phyloP scores from a whole-genome alignment of 2,329 filamentous ascomycete species.

The Pseudopithomyces maydicus region DNA sequence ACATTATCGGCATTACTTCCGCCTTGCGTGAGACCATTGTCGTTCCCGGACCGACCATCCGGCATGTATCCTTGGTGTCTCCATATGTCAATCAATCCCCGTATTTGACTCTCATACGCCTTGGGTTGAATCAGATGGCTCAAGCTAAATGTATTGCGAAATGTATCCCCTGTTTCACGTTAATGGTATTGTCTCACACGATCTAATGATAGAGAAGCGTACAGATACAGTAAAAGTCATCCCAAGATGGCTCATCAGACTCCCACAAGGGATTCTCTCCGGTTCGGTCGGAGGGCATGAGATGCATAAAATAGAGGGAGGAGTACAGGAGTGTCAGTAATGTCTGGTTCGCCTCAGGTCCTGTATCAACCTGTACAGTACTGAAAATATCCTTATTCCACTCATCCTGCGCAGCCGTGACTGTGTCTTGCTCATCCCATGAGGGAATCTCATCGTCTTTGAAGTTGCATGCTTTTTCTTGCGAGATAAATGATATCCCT shows the following conservation, averaged over 20 bases:
- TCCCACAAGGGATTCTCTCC: constrained; percentile 72
- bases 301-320: constrained; percentile 70
- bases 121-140: constrained; percentile 67
- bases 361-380: constrained; percentile 60
- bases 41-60: constrained; percentile 69
- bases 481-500: constrained; percentile 56
- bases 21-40: constrained; percentile 70
- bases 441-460: constrained; percentile 49
- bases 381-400: constrained; percentile 59
- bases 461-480: constrained; percentile 53
- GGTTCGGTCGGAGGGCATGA: constrained; percentile 72
- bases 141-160: constrained; percentile 61
- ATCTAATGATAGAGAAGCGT: constrained; percentile 41
- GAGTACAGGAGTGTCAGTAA: constrained; percentile 68
- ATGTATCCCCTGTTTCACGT: constrained; percentile 70
- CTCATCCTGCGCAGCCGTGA: constrained; percentile 44
- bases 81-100: constrained; percentile 71
- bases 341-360: constrained; percentile 56
- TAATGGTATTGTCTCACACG: constrained; percentile 43
- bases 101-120: constrained; percentile 68
- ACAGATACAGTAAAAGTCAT: constrained; percentile 73
- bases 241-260: constrained; percentile 70
- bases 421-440: constrained; percentile 47
- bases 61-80: constrained; percentile 67
- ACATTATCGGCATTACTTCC: constrained; percentile 74